These are phyloP conservation scores for Ocimum tenuiflorum DNA, from an alignment of 257 asterid genomes.

Conservation along the genomic window DNA sequence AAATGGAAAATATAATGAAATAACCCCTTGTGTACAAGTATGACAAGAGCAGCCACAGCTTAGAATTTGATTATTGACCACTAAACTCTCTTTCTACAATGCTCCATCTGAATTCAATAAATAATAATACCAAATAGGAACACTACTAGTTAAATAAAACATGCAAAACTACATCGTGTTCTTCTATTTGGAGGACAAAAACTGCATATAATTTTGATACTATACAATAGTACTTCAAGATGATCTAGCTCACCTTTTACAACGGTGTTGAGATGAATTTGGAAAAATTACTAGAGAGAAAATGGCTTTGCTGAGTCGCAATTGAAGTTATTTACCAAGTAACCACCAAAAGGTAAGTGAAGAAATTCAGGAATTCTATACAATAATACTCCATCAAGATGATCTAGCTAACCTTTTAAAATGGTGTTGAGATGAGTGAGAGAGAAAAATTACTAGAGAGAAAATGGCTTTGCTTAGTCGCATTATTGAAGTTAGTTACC, in stretches of 20 bases:
- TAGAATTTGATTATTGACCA: not conserved
- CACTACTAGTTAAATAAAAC: not conserved
- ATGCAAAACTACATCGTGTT: constrained; percentile 1
- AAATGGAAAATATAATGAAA: not conserved
- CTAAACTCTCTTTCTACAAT: not conserved
- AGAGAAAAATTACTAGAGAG: not conserved
- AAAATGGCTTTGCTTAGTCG: constrained; percentile 1
- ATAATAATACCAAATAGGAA: not conserved
- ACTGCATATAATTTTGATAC: not conserved
- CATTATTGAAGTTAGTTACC: not conserved
- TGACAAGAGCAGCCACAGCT: not conserved
- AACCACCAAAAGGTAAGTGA: not conserved
- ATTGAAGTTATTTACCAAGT: not conserved
- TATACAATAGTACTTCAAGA: no score
- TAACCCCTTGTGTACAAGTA: not conserved
- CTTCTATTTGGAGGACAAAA: no score
- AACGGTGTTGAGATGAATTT: not conserved
- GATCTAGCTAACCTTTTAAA: not conserved
- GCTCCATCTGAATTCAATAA: constrained; percentile 6
- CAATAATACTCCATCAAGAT: no score
- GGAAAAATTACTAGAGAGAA: not conserved
- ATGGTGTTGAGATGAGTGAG: not conserved
- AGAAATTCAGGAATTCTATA: constrained; percentile 11
- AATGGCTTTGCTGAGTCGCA: not conserved
- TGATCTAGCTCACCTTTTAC: not conserved